These are phyloP conservation scores for Solanum bulbocastanum DNA, from an alignment of 257 asterid species.

Conservation along the genomic window DNA sequence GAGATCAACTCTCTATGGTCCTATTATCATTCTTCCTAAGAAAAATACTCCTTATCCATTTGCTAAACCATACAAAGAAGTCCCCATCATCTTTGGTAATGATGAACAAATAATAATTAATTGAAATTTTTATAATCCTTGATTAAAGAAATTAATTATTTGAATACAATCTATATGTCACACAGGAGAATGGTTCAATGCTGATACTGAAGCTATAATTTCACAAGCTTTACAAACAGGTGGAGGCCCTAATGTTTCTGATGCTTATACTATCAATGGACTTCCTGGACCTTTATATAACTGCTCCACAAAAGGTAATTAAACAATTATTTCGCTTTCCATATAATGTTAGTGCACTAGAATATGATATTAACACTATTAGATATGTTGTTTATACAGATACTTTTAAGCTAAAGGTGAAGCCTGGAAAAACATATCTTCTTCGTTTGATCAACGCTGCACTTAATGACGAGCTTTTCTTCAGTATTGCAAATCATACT, in stretches of 20 bases:
- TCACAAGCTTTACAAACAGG: constrained; percentile 45
- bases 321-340: neutral
- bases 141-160: neutral
- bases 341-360: neutral
- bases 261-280: constrained; percentile 4
- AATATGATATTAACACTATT: neutral
- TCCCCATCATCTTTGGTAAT: constrained; percentile 31
- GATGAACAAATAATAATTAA: no score
- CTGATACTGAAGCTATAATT: constrained; percentile 54
- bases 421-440: constrained; percentile 48
- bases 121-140: neutral
- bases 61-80: constrained; percentile 44
- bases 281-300: constrained; percentile 54
- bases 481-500: constrained; percentile 40
- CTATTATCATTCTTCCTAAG: constrained; percentile 5
- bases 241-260: constrained; percentile 30
- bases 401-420: constrained; percentile 42
- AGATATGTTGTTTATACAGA: constrained; percentile 12
- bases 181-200: constrained; percentile 65
- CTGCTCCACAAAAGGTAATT: constrained; percentile 47
- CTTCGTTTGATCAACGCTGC: constrained; percentile 32
- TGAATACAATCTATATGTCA: neutral
- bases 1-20: constrained; percentile 55
- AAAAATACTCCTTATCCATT: constrained; percentile 37
- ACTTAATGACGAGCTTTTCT: neutral